Percentiles rank a stretch among this genome's conserved stretches.
Conservation (phyloP, 1,284 basidiomycete species). For the Boletus sp. region DNA sequence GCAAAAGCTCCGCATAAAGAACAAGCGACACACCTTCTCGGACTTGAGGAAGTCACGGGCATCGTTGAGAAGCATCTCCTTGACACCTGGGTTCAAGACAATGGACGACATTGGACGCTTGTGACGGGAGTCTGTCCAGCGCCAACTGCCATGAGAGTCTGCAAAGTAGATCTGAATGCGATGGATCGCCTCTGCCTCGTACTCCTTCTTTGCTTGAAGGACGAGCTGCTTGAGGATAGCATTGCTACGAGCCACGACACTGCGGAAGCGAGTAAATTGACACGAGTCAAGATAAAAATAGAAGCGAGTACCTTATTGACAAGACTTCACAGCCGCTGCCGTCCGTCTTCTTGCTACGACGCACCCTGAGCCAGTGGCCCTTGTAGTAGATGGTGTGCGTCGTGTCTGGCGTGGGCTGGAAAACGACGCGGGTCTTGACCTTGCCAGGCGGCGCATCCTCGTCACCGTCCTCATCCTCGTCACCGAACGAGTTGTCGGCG, state of each 20-base stretch:
- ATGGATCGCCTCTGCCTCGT: slow-evolving; percentile 78
- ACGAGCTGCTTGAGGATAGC: slow-evolving; percentile 79
- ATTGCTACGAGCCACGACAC: slow-evolving; percentile 76
- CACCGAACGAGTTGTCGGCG: slow-evolving; percentile 57
- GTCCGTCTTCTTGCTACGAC: slow-evolving; percentile 61
- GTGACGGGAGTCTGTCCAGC: slow-evolving; percentile 78
- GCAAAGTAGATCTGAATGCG: slow-evolving; percentile 83
- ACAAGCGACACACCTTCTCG: slow-evolving; percentile 55
- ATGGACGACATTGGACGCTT: slow-evolving; percentile 78
- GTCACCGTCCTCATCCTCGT: slow-evolving; percentile 54
- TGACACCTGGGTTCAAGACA: slow-evolving; percentile 76
- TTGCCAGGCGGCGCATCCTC: slow-evolving; percentile 57
- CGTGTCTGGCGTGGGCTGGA: slow-evolving; percentile 78
- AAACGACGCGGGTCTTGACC: slow-evolving; percentile 74
- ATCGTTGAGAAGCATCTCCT: slow-evolving; percentile 77
- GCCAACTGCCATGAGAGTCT: slow-evolving; percentile 79
- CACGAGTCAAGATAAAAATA: slow-evolving; percentile 19
- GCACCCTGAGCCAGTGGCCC: slow-evolving; percentile 75
- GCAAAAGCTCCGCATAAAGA: neutral
- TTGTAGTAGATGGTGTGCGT: slow-evolving; percentile 81
- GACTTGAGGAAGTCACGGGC: slow-evolving; percentile 77
- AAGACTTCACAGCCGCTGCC: slow-evolving; percentile 64
- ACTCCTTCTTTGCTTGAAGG: slow-evolving; percentile 81
- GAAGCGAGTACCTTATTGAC: slow-evolving; percentile 54
- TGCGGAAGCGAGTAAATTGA: slow-evolving; percentile 27